phyloP scores from a whole-genome alignment of 2,329 filamentous ascomycete species.

The Emericellopsis cladophorae region DNA sequence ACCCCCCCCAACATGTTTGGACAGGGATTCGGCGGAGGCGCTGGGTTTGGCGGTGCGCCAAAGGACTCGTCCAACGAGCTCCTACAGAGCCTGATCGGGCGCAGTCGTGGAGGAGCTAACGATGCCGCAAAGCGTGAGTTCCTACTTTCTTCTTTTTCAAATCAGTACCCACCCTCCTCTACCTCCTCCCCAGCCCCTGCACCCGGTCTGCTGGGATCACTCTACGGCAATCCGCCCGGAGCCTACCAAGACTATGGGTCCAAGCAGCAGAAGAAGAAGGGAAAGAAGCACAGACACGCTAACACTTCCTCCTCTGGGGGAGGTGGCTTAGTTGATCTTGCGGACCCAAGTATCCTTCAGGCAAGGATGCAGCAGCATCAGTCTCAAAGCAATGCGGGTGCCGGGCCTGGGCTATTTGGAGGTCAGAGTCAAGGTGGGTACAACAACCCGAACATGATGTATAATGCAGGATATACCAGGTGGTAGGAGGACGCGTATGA shows the following conservation, averaged over 20 bases:
- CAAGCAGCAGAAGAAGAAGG: constrained; percentile 96
- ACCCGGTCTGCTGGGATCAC: constrained; percentile 81
- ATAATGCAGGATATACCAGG: constrained; percentile 34
- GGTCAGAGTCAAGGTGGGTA: constrained; percentile 92
- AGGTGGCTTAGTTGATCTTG: constrained; percentile 99
- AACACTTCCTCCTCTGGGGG: constrained; percentile 99
- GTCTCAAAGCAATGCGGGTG: constrained; percentile 68
- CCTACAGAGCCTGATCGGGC: constrained; percentile 71
- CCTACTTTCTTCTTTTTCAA: constrained; percentile 84
- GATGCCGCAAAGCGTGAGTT: constrained; percentile 97
- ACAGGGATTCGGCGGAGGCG: constrained; percentile 64
- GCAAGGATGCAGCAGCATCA: constrained; percentile 80
- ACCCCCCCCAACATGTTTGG: constrained; percentile 94
- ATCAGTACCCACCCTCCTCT: constrained; percentile 72
- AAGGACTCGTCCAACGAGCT: constrained; percentile 57
- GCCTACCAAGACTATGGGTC: constrained; percentile 82
- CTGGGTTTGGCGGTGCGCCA: constrained; percentile 52
- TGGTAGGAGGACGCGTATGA: constrained; percentile 4
- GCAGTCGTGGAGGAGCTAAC: constrained; percentile 54
- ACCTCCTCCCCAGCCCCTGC: constrained; percentile 76
- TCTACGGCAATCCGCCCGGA: constrained; percentile 78
- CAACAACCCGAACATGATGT: constrained; percentile 68
- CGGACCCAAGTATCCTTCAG: constrained; percentile 99
- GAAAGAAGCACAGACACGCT: constrained; percentile 99
- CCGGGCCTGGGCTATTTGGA: constrained; percentile 81